Conservation (phyloP, 2,329 filamentous ascomycete genomes). For the Verticillium nonalfalfae region DNA sequence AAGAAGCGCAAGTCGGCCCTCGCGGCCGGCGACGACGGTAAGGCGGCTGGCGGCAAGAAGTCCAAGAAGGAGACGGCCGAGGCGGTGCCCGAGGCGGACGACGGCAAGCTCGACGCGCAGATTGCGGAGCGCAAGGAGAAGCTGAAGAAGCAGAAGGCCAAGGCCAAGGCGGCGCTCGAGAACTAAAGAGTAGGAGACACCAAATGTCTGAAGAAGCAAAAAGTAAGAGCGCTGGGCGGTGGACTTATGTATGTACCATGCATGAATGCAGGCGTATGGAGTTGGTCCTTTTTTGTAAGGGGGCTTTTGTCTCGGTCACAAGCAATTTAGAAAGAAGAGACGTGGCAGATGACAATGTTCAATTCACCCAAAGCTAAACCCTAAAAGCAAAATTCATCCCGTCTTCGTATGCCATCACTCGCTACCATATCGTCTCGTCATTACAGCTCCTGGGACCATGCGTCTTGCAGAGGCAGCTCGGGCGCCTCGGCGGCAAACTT, state of each 20-base stretch:
- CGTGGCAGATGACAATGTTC: conserved; percentile 9
- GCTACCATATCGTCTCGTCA: not conserved
- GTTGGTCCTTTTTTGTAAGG: conserved; percentile 7
- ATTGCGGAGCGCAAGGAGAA: conserved; percentile 53
- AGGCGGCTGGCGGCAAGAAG: conserved; percentile 24
- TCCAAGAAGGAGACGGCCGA: conserved; percentile 7
- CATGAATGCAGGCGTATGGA: conserved; percentile 13
- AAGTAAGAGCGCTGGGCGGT: not conserved
- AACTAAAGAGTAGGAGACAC: conserved; percentile 18
- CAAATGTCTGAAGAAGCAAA: too few species aligned
- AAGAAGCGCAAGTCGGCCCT: conserved; percentile 53
- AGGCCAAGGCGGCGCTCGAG: conserved; percentile 45
- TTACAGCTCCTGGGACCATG: conserved; percentile 28
- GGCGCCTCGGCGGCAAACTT: conserved; percentile 16
- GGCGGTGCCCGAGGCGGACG: conserved; percentile 35
- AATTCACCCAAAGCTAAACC: not conserved
- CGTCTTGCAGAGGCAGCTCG: not conserved
- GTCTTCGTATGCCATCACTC: not conserved
- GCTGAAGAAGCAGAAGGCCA: conserved; percentile 53
- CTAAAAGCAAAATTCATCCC: not conserved
- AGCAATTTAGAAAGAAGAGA: conserved; percentile 3
- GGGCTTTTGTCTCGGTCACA: conserved; percentile 5
- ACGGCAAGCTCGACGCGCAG: conserved; percentile 49
- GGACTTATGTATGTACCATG: conserved; percentile 11
- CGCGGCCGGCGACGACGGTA: conserved; percentile 22